Evolutionary conservation across 2,329 filamentous ascomycete species (phyloP), one percentile per base, ranked within the genome.

Genomic region (Ascochyta rabiei): DNA sequence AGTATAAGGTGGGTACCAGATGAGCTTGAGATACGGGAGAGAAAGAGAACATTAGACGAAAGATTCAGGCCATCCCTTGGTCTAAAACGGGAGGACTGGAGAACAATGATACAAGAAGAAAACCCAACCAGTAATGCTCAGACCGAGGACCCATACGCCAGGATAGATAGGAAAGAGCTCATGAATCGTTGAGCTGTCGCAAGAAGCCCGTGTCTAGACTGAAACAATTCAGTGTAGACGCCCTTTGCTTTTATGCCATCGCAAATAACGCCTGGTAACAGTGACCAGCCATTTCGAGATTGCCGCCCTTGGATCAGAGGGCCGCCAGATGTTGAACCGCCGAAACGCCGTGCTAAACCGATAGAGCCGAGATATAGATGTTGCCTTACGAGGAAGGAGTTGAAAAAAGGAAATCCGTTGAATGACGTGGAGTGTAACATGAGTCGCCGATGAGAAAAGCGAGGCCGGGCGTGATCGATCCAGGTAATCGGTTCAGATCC

Each of bases 271-370:
- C 54, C 63, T 51, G 56, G 42, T 54, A 62, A 50, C 42, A 57
- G 62, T 62, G 50, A 46, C 48, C 43, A 57, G 60, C 56, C 44
- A 61, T 65, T 61, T 66, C 60, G 66, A 66, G 57, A 55, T 53
- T 58, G 60, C 61, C 61, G 63, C 62, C 59, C 47, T 55, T 55
- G 28, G 60, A 55, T 54, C 57, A 56, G 31, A 59, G 60, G 58
- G 56, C 65, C 55, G 61, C 53, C 41, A 60, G 53, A 63, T 53
- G 45, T 30, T 33, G 54, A 63, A 53, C 57, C 59, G 57, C 67
- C 69, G 53, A 59, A 71, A 74, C 72, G 72, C 72, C 72, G 58
- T 72, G 71, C 71, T 74, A 73, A 71, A 67, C 60, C 58, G 57
- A 63, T 64, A 59, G 50, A 66, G 60, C 51, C 58, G 60, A 63